These are phyloP conservation scores for Betula pendula DNA, from an alignment of 306 rosid species.

Conservation along the genomic window DNA sequence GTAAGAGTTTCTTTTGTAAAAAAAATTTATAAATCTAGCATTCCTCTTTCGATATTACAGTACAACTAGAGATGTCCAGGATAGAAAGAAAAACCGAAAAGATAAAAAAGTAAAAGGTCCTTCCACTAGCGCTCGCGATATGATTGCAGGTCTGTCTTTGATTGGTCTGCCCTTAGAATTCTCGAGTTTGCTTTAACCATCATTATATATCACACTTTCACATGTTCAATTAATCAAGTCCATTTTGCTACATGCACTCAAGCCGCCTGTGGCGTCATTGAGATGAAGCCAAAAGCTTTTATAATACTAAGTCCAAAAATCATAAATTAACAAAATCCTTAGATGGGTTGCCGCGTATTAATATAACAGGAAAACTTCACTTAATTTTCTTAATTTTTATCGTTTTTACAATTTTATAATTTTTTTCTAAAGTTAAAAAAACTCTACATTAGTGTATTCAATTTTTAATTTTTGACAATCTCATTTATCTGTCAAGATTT, in stretches of 20 bases:
- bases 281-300: slow-evolving; percentile 10
- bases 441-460: too few relatives aligned
- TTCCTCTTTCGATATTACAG: too few relatives aligned
- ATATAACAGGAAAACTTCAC: too few relatives aligned
- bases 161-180: background rate
- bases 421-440: too few relatives aligned
- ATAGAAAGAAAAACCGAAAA: too few relatives aligned
- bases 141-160: background rate
- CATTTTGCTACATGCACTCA: background rate
- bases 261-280: background rate
- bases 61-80: too few relatives aligned
- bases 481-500: too few relatives aligned
- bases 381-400: too few relatives aligned
- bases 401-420: too few relatives aligned
- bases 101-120: background rate
- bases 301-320: background rate
- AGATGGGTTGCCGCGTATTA: background rate
- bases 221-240: background rate
- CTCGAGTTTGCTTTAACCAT: background rate
- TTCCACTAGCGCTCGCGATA: background rate
- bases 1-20: too few relatives aligned
- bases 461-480: too few relatives aligned
- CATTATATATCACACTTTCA: background rate
- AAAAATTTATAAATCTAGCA: too few relatives aligned
- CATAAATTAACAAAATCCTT: background rate